Evolutionary conservation across 2,329 filamentous ascomycete genomes (phyloP), one percentile per base, ranked within the genome.

Genomic region (Didymella glomerata): DNA sequence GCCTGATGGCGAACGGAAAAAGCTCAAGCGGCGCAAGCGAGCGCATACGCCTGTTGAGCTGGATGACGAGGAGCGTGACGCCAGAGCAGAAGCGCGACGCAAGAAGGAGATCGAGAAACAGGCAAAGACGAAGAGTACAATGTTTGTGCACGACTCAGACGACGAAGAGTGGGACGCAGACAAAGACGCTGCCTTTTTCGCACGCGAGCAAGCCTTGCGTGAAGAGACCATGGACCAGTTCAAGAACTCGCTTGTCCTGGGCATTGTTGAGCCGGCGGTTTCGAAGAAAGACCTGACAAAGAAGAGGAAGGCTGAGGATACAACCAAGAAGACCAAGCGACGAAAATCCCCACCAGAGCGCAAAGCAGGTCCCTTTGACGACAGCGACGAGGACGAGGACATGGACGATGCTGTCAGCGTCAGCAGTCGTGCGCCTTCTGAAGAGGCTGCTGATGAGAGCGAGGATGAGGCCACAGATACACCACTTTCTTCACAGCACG

Each of bases 161-260:
- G 95, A 98, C 52, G 93, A 97, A 67, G 93, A 96, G 64, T 89
- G 85, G 63, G 92, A 97, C 70, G 87, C 85, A 32, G 92, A 93
- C 46, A 85, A 86, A 56, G 86, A 91, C 77, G 81, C 74, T 22
- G 87, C 85, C 20, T 97, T 97, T 78, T 97, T 94, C 77, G 87
- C 84, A 2, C 83, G 86, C 16, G 93, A 97, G 77, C 87, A 89
- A 75, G 80, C 84, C 64, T 82, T 89, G 60, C 82, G 90, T 48
- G 83, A 86, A 63, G 84, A 84, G 47, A 85, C 84, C 50, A 78
- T 77, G 27, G 76, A 80, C 30, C 79, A 80, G 16, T 80, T 86
- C 57, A 79, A 80, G 55, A 80, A 82, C 49, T 66, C 63, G 1
- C 56, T 72, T 4, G 81, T 81, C 6, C 64, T 86, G 53, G 74